Conservation (phyloP, 805 yeast genomes). For the Nakazawaea wickerhamii region DNA sequence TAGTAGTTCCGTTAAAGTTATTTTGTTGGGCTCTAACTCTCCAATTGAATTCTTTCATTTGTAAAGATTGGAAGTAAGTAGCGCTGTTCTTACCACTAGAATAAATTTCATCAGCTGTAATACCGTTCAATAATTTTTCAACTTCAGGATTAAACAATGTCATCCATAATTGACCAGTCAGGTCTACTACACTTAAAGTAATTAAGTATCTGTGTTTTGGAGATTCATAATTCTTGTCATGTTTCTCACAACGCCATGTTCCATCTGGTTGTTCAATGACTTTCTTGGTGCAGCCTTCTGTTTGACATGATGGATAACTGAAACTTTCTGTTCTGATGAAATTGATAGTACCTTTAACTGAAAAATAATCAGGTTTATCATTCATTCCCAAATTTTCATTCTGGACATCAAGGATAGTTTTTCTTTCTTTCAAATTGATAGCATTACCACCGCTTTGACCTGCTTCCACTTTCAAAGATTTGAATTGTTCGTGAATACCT, state of each 20-base stretch:
- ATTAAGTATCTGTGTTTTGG: slow-evolving; percentile 81
- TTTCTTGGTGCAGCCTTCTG: slow-evolving; percentile 77
- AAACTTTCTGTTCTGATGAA: slow-evolving; percentile 70
- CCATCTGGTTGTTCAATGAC: slow-evolving; percentile 69
- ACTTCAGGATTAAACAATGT: slow-evolving; percentile 88
- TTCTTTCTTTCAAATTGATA: slow-evolving; percentile 41
- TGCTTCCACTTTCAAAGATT: slow-evolving; percentile 51
- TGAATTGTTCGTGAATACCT: slow-evolving; percentile 61
- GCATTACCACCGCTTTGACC: slow-evolving; percentile 26
- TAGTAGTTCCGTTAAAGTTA: slow-evolving; percentile 69
- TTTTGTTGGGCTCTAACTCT: slow-evolving; percentile 81
- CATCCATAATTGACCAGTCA: slow-evolving; percentile 79
- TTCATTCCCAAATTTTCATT: slow-evolving; percentile 63
- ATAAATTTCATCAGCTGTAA: slow-evolving; percentile 57
- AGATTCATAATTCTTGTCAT: slow-evolving; percentile 60
- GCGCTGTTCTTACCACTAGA: slow-evolving; percentile 29
- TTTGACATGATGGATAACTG: slow-evolving; percentile 84
- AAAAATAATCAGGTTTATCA: slow-evolving; percentile 77
- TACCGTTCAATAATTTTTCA: slow-evolving; percentile 53
- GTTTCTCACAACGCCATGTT: slow-evolving; percentile 90
- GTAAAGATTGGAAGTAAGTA: slow-evolving; percentile 42
- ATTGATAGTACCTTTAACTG: slow-evolving; percentile 67
- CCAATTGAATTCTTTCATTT: slow-evolving; percentile 68
- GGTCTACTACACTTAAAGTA: slow-evolving; percentile 72
- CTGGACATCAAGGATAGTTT: slow-evolving; percentile 60